These are phyloP conservation scores for Lecanicillium sp. DNA, from an alignment of 2,329 filamentous ascomycete species.

Conservation along the genomic window DNA sequence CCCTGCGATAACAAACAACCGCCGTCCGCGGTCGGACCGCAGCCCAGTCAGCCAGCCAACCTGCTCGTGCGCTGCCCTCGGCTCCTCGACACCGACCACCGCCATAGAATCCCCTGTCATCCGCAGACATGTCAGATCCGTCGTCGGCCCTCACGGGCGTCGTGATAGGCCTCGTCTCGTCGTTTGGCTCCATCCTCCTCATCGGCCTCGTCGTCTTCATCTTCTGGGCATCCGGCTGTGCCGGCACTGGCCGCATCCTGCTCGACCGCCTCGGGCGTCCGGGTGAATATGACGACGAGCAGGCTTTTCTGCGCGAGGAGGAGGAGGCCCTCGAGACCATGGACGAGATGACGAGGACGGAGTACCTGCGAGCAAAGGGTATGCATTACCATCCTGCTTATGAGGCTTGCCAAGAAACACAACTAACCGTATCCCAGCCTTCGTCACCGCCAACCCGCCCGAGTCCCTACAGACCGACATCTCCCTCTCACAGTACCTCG, in stretches of 20 bases:
- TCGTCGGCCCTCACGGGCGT: conserved; percentile 62
- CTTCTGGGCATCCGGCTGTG: conserved; percentile 68
- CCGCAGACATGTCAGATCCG: conserved; percentile 22
- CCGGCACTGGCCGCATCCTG: conserved; percentile 79
- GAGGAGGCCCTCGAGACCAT: conserved; percentile 90
- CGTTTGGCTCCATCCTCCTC: conserved; percentile 83
- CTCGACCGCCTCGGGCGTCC: conserved; percentile 89
- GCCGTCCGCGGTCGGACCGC: neutral
- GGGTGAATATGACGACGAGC: conserved; percentile 96
- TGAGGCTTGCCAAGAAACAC: neutral
- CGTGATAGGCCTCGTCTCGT: conserved; percentile 89
- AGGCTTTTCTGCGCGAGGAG: conserved; percentile 89
- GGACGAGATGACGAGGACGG: conserved; percentile 85
- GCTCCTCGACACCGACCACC: no score
- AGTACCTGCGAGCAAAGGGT: conserved; percentile 96
- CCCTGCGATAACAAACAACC: neutral
- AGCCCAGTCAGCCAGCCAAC: neutral
- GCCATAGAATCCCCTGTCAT: neutral
- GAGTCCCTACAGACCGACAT: conserved; percentile 96
- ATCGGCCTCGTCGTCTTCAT: conserved; percentile 86
- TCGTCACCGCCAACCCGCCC: conserved; percentile 87
- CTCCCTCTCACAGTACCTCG: conserved; percentile 92
- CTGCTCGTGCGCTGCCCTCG: no score
- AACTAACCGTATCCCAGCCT: conserved; percentile 52
- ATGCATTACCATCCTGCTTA: conserved; percentile 17